phyloP scores from a whole-genome alignment of 345 rosid genomes.

The Salix udensis region DNA sequence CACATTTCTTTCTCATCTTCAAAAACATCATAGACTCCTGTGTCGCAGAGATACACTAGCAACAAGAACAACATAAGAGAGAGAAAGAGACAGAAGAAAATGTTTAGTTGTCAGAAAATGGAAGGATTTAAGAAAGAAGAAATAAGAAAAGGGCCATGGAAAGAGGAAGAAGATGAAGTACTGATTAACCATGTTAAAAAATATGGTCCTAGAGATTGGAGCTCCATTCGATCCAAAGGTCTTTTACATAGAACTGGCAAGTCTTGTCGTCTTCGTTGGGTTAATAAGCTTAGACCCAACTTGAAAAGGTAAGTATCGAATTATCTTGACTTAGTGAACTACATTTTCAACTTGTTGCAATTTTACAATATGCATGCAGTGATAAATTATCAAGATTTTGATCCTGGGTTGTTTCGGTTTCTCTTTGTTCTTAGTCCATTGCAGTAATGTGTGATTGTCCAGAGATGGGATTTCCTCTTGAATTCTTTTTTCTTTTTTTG shows the following conservation, averaged over 20 bases:
- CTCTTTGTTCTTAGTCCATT: background rate
- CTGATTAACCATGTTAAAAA: slow-evolving; percentile 61
- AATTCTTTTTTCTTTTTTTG: background rate
- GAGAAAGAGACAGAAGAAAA: background rate
- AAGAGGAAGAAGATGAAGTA: slow-evolving; percentile 82
- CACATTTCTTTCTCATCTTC: background rate
- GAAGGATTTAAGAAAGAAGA: slow-evolving; percentile 40
- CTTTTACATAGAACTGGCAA: slow-evolving; percentile 80
- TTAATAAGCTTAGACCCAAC: slow-evolving; percentile 89
- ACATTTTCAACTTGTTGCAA: background rate
- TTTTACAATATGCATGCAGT: background rate
- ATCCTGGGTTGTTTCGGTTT: background rate
- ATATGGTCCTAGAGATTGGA: slow-evolving; percentile 93
- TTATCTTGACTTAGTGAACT: background rate
- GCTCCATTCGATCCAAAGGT: slow-evolving; percentile 99
- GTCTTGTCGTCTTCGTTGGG: slow-evolving; percentile 98
- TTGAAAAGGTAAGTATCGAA: slow-evolving; percentile 52
- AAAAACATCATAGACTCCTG: background rate
- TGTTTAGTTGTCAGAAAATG: slow-evolving; percentile 16
- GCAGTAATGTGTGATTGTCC: background rate
- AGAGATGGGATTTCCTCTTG: background rate
- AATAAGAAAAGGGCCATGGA: slow-evolving; percentile 90
- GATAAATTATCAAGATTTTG: background rate
- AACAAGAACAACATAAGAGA: background rate
- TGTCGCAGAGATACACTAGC: background rate